phyloP scores from a whole-genome alignment of 352 stramenopile genomes.

The Globisporangium spiculum region DNA sequence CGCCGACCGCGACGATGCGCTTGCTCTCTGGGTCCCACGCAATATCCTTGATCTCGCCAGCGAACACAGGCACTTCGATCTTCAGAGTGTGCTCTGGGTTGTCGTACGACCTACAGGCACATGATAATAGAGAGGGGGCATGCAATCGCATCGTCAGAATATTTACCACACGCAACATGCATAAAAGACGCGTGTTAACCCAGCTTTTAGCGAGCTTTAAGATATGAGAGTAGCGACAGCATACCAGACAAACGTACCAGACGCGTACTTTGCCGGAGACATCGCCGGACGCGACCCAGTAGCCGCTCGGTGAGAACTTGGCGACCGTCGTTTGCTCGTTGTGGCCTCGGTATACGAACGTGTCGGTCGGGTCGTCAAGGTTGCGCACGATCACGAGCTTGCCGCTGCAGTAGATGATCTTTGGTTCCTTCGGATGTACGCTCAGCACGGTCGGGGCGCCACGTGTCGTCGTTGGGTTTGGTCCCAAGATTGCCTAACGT shows the following conservation, averaged over 20 bases:
- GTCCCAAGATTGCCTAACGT: constrained; percentile 50
- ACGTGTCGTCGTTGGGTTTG: constrained; percentile 70
- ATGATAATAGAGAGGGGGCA: not conserved
- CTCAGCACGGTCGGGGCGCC: constrained; percentile 64
- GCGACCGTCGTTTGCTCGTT: constrained; percentile 89
- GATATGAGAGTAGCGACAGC: too few species aligned
- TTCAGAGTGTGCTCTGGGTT: constrained; percentile 96
- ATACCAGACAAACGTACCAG: constrained; percentile 54
- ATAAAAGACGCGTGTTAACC: too few species aligned
- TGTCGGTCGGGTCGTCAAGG: constrained; percentile 78
- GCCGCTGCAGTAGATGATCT: constrained; percentile 91
- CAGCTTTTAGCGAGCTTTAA: too few species aligned
- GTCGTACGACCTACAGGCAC: constrained; percentile 81
- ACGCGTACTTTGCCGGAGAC: constrained; percentile 91
- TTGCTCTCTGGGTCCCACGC: constrained; percentile 96
- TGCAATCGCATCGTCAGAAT: not conserved
- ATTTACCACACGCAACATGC: not conserved
- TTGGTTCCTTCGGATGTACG: constrained; percentile 84
- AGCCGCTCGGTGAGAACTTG: constrained; percentile 94
- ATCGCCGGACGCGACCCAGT: constrained; percentile 93
- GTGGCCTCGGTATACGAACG: constrained; percentile 96
- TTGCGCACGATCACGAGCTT: constrained; percentile 91
- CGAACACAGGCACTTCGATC: constrained; percentile 89
- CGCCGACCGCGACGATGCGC: constrained; percentile 88
- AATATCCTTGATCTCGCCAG: constrained; percentile 93